A percentile compares a stretch with the other conserved stretches of the same genome.
Evolutionary conservation across 2,329 filamentous ascomycete genomes (phyloP).

Genomic region (Elsinoe necatrix): DNA sequence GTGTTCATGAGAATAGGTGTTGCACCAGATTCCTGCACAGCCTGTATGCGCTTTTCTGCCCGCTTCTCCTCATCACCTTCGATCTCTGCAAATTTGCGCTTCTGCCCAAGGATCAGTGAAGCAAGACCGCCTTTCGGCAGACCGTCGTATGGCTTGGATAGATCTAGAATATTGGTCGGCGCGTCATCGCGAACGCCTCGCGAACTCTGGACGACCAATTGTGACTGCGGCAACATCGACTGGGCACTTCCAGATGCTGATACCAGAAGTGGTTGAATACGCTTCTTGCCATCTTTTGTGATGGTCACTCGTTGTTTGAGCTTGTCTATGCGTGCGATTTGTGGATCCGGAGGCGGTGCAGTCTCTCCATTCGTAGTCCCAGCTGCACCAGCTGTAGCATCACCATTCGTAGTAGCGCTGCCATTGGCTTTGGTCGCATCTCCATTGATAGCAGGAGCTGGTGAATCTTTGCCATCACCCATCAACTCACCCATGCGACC

Average conservation of each 20-base stretch:
- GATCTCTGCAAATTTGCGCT: constrained; percentile 66
- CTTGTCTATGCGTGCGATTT: constrained; percentile 53
- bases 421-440: constrained; percentile 37
- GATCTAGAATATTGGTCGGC: constrained; percentile 74
- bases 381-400: neutral
- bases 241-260: constrained; percentile 80
- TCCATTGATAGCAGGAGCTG: constrained; percentile 36
- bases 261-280: constrained; percentile 83
- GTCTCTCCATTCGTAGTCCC: constrained; percentile 31
- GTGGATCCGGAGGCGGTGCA: constrained; percentile 42
- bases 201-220: constrained; percentile 47
- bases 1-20: constrained; percentile 68
- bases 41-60: constrained; percentile 50
- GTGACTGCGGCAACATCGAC: constrained; percentile 80
- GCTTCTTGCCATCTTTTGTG: constrained; percentile 94
- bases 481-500: constrained; percentile 97
- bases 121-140: constrained; percentile 82
- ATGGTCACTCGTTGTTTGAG: constrained; percentile 89
- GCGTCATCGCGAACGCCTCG: constrained; percentile 49
- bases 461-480: constrained; percentile 62
- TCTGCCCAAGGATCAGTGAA: constrained; percentile 82
- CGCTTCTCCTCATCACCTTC: constrained; percentile 67
- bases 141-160: constrained; percentile 90
- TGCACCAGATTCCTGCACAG: constrained; percentile 54
- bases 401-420: constrained; percentile 24